Evolutionary conservation across 768 basidiomycete species (phyloP).

Genomic region (Auriscalpium orientale): DNA sequence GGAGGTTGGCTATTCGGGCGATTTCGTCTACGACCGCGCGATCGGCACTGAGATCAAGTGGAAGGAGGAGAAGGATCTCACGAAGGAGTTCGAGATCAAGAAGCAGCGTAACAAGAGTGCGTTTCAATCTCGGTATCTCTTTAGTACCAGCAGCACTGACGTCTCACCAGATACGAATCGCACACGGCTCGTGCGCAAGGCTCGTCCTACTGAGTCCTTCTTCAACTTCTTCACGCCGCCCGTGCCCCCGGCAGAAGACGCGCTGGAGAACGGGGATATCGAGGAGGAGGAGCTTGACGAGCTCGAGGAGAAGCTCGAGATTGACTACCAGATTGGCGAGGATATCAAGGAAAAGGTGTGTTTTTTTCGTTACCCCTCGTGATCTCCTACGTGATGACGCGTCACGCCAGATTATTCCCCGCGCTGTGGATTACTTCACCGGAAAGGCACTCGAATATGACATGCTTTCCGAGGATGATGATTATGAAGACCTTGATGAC

Average conservation of each 20-base stretch:
- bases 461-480: slow-evolving; percentile 27
- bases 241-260: slow-evolving; percentile 58
- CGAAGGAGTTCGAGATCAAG: slow-evolving; percentile 96
- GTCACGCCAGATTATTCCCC: slow-evolving; percentile 71
- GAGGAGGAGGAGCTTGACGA: slow-evolving; percentile 85
- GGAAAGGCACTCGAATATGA: slow-evolving; percentile 91
- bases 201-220: slow-evolving; percentile 88
- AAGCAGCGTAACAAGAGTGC: slow-evolving; percentile 98
- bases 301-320: slow-evolving; percentile 87
- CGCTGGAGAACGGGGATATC: slow-evolving; percentile 60
- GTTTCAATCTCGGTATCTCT: background rate
- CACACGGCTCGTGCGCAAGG: slow-evolving; percentile 78
- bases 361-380: slow-evolving; percentile 2
- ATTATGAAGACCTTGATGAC: slow-evolving; percentile 45
- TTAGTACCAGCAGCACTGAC: background rate
- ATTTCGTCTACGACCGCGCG: slow-evolving; percentile 94
- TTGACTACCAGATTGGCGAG: slow-evolving; percentile 97
- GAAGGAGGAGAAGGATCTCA: slow-evolving; percentile 98
- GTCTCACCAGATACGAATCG: slow-evolving; percentile 62
- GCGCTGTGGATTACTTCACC: slow-evolving; percentile 95
- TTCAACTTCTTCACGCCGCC: slow-evolving; percentile 98
- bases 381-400: background rate
- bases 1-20: slow-evolving; percentile 91
- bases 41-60: slow-evolving; percentile 89
- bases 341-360: slow-evolving; percentile 92